phyloP scores from a whole-genome alignment of 805 yeast genomes.

The Debaryomyces maramus region DNA sequence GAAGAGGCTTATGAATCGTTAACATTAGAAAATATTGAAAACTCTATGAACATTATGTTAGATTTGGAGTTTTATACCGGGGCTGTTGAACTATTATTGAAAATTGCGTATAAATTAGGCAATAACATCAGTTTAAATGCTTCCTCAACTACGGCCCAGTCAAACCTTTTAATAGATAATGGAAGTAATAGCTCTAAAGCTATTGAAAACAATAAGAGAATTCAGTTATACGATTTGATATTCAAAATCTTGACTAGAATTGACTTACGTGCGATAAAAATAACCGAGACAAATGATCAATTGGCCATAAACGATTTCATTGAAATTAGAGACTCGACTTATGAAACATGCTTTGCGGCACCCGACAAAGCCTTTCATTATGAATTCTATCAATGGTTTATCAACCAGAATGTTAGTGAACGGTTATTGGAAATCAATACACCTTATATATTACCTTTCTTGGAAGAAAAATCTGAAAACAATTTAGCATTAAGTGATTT shows the following conservation, averaged over 20 bases:
- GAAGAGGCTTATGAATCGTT: slow-evolving; percentile 79
- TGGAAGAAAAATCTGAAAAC: slow-evolving; percentile 63
- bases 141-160: slow-evolving; percentile 1
- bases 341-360: slow-evolving; percentile 69
- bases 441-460: slow-evolving; percentile 73
- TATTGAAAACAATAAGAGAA: slow-evolving; percentile 19
- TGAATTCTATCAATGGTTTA: slow-evolving; percentile 90
- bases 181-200: slow-evolving; percentile 10
- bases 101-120: slow-evolving; percentile 67
- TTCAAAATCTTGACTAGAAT: slow-evolving; percentile 73
- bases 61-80: slow-evolving; percentile 79
- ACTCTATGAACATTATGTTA: slow-evolving; percentile 75
- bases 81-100: slow-evolving; percentile 78
- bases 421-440: slow-evolving; percentile 78
- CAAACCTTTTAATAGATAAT: slow-evolving; percentile 4
- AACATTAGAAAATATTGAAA: slow-evolving; percentile 75
- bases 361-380: slow-evolving; percentile 87
- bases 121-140: slow-evolving; percentile 8
- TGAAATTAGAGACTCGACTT: slow-evolving; percentile 68
- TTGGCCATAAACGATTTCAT: slow-evolving; percentile 50
- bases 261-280: slow-evolving; percentile 60
- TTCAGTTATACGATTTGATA: slow-evolving; percentile 65
- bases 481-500: slow-evolving; percentile 76
- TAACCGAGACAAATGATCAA: slow-evolving; percentile 36
- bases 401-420: slow-evolving; percentile 72